A percentile compares a stretch with the other conserved stretches of the same genome.
Evolutionary conservation across 2,329 filamentous ascomycete species (phyloP).

Genomic region (Phyllosticta paracitricarpa): DNA sequence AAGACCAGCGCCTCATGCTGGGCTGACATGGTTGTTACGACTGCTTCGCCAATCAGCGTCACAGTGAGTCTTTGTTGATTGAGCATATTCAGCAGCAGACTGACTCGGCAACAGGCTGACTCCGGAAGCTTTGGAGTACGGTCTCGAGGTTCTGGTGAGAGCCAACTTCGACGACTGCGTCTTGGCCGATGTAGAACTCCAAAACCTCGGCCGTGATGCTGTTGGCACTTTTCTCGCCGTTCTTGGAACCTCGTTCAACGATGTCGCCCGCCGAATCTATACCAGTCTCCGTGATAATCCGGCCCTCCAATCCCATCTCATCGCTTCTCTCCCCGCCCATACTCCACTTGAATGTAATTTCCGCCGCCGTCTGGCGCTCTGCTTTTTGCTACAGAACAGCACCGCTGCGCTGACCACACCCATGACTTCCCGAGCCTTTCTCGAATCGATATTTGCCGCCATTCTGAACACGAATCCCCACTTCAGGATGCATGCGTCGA

Average conservation of each 20-base stretch:
- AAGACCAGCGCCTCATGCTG: constrained; percentile 14
- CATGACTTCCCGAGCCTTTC: constrained; percentile 16
- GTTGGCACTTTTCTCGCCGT: background rate
- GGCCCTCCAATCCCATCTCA: constrained; percentile 46
- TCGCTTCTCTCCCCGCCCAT: constrained; percentile 49
- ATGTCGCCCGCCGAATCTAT: constrained; percentile 16
- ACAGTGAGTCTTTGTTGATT: constrained; percentile 14
- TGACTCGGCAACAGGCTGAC: background rate
- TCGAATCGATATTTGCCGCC: constrained; percentile 11
- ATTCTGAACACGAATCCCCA: constrained; percentile 28
- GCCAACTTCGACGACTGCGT: constrained; percentile 10
- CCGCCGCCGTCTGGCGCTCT: constrained; percentile 55
- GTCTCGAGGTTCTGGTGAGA: constrained; percentile 8
- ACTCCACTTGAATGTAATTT: constrained; percentile 47
- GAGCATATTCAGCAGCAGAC: background rate
- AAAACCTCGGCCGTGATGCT: background rate
- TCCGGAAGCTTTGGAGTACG: background rate
- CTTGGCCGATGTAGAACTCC: background rate
- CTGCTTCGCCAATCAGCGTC: constrained; percentile 20
- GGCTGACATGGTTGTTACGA: constrained; percentile 15
- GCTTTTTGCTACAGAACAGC: constrained; percentile 44
- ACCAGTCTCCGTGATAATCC: constrained; percentile 24
- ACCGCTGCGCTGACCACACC: constrained; percentile 17
- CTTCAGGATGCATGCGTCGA: constrained; percentile 45
- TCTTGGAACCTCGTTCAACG: constrained; percentile 25